Evolutionary conservation across 2,329 filamentous ascomycete species (phyloP), one percentile per base, ranked within the genome.

Genomic region (Phialophora verrucosa): DNA sequence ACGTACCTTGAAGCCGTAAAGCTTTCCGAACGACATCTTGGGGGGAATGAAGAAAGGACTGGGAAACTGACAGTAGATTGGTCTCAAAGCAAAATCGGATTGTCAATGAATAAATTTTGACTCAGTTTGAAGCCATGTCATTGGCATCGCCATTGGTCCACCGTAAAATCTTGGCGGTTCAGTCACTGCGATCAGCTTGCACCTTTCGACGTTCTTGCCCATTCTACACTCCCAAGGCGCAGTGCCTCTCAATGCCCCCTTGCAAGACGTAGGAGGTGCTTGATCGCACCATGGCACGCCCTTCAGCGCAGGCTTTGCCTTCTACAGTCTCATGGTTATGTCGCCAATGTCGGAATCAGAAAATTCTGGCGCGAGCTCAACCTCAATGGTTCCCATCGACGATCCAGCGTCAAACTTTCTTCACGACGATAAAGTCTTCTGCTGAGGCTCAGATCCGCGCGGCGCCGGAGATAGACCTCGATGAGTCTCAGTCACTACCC

Each of bases 11-110:
- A 87, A 88, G 80, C 90, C 91, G 88, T 95, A 98, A 78, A 99
- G 88, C 87, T 96, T 99, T 85, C 95, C 95, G 88, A 99, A 98
- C 80, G 91, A 87, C 91, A 96, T 96, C 81, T 87, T 92, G 84
- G 76, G 20, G 60, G 65, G 54, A 64, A 49, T 44, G 61, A n/a
- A 17, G 51, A 31, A 38, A 17, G 31, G 54, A 42, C 12, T n/a
- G 20, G 47, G 51, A 42, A 25, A 32, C 20, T 55, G 42, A 35
- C 42, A 59, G 50, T 51, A 20, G 53, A 47, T 27, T 23, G 29
- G 50, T 44, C 50, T 17, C 53, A 27, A 50, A 44, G 49, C 38
- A 44, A 20, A 44, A 17, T 44, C 17, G 38, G 38, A 44, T 17
- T 44, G 38, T 44, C 38, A 44, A 44, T 44, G 38, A 44, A 44